Percentiles rank a stretch among this genome's conserved stretches.
Evolutionary conservation across 2,329 filamentous ascomycete species (phyloP).

Genomic region (Beauveria bassiana): DNA sequence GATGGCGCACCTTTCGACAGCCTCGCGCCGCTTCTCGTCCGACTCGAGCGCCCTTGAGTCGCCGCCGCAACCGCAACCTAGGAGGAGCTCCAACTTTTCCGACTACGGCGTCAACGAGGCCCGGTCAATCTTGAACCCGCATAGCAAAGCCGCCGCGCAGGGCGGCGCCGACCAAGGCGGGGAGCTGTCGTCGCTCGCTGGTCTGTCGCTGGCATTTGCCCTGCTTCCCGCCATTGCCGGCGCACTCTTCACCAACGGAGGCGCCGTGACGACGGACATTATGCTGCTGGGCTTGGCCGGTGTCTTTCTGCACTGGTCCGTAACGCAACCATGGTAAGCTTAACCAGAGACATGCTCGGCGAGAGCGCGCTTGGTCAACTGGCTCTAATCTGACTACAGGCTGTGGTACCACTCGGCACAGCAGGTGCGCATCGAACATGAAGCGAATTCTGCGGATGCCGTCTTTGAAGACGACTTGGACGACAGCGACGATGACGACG

Average conservation of each 20-base stretch:
- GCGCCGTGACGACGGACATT: slow-evolving; percentile 74
- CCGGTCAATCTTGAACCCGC: slow-evolving; percentile 57
- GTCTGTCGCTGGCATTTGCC: slow-evolving; percentile 73
- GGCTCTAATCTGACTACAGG: slow-evolving; percentile 31
- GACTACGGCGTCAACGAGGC: slow-evolving; percentile 66
- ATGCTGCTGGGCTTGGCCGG: slow-evolving; percentile 72
- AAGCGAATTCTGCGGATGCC: slow-evolving; percentile 34
- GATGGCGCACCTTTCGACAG: slow-evolving; percentile 17
- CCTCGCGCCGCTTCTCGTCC: slow-evolving; percentile 17
- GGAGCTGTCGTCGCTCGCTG: slow-evolving; percentile 65
- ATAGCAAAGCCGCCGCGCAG: slow-evolving; percentile 14
- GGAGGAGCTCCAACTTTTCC: slow-evolving; percentile 72
- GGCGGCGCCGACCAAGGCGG: slow-evolving; percentile 20
- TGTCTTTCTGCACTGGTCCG: slow-evolving; percentile 87
- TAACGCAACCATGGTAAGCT: slow-evolving; percentile 76
- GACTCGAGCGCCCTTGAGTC: slow-evolving; percentile 21
- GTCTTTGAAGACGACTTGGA: slow-evolving; percentile 33
- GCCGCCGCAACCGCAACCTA: slow-evolving; percentile 30
- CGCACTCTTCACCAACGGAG: slow-evolving; percentile 76
- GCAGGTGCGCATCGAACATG: slow-evolving; percentile 47
- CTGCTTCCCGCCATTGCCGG: slow-evolving; percentile 81
- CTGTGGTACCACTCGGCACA: slow-evolving; percentile 70
- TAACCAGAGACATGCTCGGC: not conserved
- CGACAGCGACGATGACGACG: slow-evolving; percentile 13
- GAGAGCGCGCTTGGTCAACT: not conserved